A percentile compares a stretch with the other conserved stretches of the same genome.
Evolutionary conservation across 768 basidiomycete species (phyloP).

Genomic region (Rhizopogon vesiculosus): DNA sequence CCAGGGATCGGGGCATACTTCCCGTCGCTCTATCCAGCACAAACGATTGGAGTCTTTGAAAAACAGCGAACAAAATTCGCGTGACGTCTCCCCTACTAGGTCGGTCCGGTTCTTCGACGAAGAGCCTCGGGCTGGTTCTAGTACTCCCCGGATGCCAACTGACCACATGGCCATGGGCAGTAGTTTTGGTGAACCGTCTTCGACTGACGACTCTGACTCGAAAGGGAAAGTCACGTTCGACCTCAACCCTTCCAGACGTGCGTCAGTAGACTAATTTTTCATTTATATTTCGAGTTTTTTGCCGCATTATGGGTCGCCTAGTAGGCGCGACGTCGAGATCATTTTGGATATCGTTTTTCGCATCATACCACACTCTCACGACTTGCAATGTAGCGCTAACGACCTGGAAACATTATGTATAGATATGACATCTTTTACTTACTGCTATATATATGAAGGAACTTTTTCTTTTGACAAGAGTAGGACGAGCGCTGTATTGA

Average conservation of each 20-base stretch:
- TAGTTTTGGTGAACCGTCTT: constrained; percentile 6
- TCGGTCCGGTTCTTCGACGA: constrained; percentile 45
- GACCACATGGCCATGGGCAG: constrained; percentile 17
- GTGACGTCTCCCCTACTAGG: constrained; percentile 42
- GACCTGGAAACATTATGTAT: neutral
- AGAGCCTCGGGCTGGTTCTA: constrained; percentile 14
- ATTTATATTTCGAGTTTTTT: neutral
- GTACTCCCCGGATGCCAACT: constrained; percentile 14
- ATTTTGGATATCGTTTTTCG: neutral
- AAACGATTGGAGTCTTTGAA: constrained; percentile 26
- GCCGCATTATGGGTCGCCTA: neutral
- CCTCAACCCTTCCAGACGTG: constrained; percentile 6
- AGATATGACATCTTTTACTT: neutral
- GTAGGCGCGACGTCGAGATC: neutral
- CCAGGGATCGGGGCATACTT: constrained; percentile 7
- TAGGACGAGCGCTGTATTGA: no score
- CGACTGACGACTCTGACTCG: constrained; percentile 9
- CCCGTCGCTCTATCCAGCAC: constrained; percentile 20
- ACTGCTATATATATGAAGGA: neutral
- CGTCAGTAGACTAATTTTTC: neutral
- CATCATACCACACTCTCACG: neutral
- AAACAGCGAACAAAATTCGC: constrained; percentile 12
- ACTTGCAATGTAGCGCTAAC: neutral
- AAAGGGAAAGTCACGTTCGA: constrained; percentile 17
- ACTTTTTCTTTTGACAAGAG: neutral